Evolutionary conservation across 1,139 yeast genomes (phyloP), one percentile per base, ranked within the genome.

Genomic region (Sugiyamaella neomexicana): DNA sequence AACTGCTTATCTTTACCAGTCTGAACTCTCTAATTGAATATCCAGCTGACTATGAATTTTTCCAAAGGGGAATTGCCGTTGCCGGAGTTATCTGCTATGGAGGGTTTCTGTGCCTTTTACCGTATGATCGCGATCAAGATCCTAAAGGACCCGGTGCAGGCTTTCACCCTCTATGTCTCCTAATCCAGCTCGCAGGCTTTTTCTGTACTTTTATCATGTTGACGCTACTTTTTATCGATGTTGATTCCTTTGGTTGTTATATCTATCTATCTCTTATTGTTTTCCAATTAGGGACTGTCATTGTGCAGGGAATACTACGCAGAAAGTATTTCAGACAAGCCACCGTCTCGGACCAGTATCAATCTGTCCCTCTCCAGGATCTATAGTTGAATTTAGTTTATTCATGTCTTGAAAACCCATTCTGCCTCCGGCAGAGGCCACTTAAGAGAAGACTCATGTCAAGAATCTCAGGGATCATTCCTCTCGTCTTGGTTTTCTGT

Each of bases 71-170:
- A 8, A 31, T 55, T 5, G 60, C 56, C 4, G 27, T 55, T 16
- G n/a, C 39, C 8, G 62, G 59, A 9, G 55, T 52, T 5, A 32
- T 55, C 12, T 17, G 44, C 15, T 53, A 54, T 44, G 34, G 40
- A 2, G 42, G 40, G 3, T 54, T 54, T 27, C 50, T 59, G 15
- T 15, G 23, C 27, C 49, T 50, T n/a, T 53, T 59, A 37, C 60
- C 60, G 3, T 52, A 50, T 34, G 52, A 43, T 16, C 40, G 56
- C 12, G 56, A 56, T 31, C 32, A 39, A 15, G 50, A 49, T 16
- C 37, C 57, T 3, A 53, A 56, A 29, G 54, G 56, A 1, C 50
- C 58, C 9, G 54, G 50, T 12, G 60, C 59, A 4, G 62, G 58
- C 5, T 58, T 54, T 46, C 58, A 57, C 45, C 60, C 60, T 3